phyloP scores from a whole-genome alignment of 495 filamentous ascomycete genomes.

The Alectoria sarmentosa region DNA sequence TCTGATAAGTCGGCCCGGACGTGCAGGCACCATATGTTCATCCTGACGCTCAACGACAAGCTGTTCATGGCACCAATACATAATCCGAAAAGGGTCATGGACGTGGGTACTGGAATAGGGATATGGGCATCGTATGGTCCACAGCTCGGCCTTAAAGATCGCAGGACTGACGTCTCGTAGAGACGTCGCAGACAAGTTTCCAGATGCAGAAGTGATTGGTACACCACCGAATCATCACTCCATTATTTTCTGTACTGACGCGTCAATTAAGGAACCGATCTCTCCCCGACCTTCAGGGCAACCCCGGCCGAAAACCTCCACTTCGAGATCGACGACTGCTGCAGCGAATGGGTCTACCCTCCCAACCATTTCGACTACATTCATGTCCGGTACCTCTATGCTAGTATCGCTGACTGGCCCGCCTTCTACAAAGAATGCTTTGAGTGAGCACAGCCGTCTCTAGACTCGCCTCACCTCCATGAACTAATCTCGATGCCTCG shows the following conservation, averaged over 20 bases:
- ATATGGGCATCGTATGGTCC: conserved; percentile 23
- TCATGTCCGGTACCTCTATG: conserved; percentile 52
- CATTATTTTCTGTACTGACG: not conserved
- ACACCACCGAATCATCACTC: not conserved
- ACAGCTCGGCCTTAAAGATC: not conserved
- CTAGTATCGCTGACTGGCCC: conserved; percentile 54
- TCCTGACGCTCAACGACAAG: conserved; percentile 34
- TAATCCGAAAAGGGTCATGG: conserved; percentile 24
- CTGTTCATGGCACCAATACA: conserved; percentile 24
- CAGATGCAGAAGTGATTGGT: conserved; percentile 43
- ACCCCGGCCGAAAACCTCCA: conserved; percentile 42
- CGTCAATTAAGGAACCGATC: conserved; percentile 33
- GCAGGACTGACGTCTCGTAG: conserved; percentile 23
- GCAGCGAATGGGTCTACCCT: conserved; percentile 46
- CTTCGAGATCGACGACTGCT: conserved; percentile 51
- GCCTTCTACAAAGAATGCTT: conserved; percentile 35
- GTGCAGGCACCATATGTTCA: conserved; percentile 41
- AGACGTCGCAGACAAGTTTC: conserved; percentile 43
- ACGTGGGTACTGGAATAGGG: conserved; percentile 25
- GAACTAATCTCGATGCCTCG: not conserved
- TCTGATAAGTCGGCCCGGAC: not conserved
- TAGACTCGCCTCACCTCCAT: not conserved
- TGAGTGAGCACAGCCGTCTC: conserved; percentile 22
- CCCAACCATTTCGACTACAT: conserved; percentile 56
- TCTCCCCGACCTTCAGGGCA: conserved; percentile 38